Conservation (phyloP, 2,329 filamentous ascomycete species). For the Pestalotiopsis sp. region DNA sequence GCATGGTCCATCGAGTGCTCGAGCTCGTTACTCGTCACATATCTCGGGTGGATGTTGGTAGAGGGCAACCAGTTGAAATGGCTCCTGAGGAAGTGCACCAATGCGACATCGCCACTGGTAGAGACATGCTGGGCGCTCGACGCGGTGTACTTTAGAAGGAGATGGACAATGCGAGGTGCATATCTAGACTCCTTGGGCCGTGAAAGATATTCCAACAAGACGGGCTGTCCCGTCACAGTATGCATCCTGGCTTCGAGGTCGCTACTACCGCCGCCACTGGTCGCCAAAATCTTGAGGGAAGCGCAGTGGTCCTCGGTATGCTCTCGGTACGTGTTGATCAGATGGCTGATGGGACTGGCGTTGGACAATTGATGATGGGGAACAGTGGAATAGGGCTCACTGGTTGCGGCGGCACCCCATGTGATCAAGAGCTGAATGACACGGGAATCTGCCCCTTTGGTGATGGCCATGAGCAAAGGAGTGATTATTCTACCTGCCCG, state of each 20-base stretch:
- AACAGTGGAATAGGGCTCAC: neutral
- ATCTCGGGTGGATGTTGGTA: neutral
- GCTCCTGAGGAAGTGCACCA: slow-evolving; percentile 1
- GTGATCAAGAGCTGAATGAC: slow-evolving; percentile 1
- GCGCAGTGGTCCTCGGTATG: neutral
- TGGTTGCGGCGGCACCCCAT: neutral
- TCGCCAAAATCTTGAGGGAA: neutral
- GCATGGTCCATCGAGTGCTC: neutral
- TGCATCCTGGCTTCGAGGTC: neutral
- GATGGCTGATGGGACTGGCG: slow-evolving; percentile 1
- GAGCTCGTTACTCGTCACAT: neutral
- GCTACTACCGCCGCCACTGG: neutral
- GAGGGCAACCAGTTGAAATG: slow-evolving; percentile 3
- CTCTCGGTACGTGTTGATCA: neutral
- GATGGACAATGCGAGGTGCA: neutral
- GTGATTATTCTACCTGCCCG: neutral
- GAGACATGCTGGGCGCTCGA: neutral
- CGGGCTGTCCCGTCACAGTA: neutral
- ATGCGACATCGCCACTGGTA: neutral
- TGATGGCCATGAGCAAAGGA: slow-evolving; percentile 7
- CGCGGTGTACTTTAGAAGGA: neutral
- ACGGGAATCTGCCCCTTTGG: neutral
- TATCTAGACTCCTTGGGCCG: neutral
- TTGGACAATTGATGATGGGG: neutral
- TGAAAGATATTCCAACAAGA: slow-evolving; percentile 5